Evolutionary conservation across 257 asterid genomes (phyloP).

Genomic region (Jaltomata sinuosa): DNA sequence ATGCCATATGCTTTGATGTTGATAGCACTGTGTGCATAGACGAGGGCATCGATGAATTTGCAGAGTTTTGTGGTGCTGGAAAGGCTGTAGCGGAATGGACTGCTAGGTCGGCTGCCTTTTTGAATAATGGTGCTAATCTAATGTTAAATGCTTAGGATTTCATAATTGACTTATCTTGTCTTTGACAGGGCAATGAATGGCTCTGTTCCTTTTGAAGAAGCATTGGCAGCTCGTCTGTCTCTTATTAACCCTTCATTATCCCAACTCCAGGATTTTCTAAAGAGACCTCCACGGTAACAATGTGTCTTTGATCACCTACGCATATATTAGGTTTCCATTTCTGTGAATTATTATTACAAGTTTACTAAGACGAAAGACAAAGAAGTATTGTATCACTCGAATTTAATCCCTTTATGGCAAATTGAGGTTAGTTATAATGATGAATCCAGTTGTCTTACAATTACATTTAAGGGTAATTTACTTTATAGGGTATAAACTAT

Average conservation of each 20-base stretch:
- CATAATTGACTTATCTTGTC: background rate
- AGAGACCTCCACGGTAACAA: slow-evolving; percentile 73
- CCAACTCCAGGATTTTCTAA: slow-evolving; percentile 66
- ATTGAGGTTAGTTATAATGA: background rate
- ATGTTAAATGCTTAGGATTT: background rate
- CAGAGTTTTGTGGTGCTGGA: slow-evolving; percentile 96
- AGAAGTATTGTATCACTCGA: background rate
- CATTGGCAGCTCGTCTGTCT: slow-evolving; percentile 82
- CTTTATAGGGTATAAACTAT: background rate
- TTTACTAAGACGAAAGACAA: background rate
- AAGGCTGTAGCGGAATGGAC: slow-evolving; percentile 97
- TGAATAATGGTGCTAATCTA: background rate
- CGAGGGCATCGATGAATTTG: slow-evolving; percentile 98
- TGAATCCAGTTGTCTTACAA: background rate
- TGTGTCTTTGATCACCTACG: background rate
- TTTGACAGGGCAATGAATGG: slow-evolving; percentile 87
- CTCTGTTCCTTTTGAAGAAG: slow-evolving; percentile 92
- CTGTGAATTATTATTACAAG: background rate
- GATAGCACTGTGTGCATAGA: slow-evolving; percentile 95
- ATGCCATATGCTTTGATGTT: slow-evolving; percentile 92
- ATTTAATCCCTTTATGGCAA: background rate
- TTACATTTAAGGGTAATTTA: background rate
- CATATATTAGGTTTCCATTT: background rate
- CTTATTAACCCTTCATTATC: slow-evolving; percentile 68
- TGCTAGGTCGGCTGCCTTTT: slow-evolving; percentile 39